Conservation (phyloP, 2,329 filamentous ascomycete genomes). For the Paraphoma sp. region DNA sequence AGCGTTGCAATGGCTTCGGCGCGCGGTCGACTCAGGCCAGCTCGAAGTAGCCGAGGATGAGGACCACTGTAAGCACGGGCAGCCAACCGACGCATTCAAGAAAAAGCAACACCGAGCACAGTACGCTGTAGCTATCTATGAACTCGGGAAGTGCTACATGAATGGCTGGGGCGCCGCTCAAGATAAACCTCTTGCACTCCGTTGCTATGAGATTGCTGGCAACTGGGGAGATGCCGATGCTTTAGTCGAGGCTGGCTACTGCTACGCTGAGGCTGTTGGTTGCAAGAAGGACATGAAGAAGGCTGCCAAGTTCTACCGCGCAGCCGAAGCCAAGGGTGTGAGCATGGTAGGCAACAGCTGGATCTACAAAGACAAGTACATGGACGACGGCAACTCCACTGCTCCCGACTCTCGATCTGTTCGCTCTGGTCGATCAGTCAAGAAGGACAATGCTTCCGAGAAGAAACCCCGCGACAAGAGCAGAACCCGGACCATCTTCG, state of each 20-base stretch:
- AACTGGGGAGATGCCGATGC: conserved; percentile 96
- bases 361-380: conserved; percentile 97
- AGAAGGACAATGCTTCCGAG: conserved; percentile 42
- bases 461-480: conserved; percentile 80
- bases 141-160: conserved; percentile 94
- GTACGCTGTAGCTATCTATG: conserved; percentile 94
- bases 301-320: conserved; percentile 86
- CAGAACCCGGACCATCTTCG: conserved; percentile 75
- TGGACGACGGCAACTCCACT: conserved; percentile 58
- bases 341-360: conserved; percentile 99
- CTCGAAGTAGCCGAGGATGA: conserved; percentile 85
- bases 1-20: conserved; percentile 89
- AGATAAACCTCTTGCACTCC: conserved; percentile 83
- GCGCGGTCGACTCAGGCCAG: conserved; percentile 84
- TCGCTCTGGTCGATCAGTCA: conserved; percentile 55
- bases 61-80: conserved; percentile 65
- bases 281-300: conserved; percentile 97
- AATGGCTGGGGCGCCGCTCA: conserved; percentile 98
- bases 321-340: conserved; percentile 91
- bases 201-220: conserved; percentile 96
- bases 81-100: conserved; percentile 70
- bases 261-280: conserved; percentile 90
- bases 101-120: conserved; percentile 87
- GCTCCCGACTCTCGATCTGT: conserved; percentile 50
- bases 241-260: conserved; percentile 91